Conservation (phyloP, 2,329 filamentous ascomycete species). For the Colletotrichum zoysiae region DNA sequence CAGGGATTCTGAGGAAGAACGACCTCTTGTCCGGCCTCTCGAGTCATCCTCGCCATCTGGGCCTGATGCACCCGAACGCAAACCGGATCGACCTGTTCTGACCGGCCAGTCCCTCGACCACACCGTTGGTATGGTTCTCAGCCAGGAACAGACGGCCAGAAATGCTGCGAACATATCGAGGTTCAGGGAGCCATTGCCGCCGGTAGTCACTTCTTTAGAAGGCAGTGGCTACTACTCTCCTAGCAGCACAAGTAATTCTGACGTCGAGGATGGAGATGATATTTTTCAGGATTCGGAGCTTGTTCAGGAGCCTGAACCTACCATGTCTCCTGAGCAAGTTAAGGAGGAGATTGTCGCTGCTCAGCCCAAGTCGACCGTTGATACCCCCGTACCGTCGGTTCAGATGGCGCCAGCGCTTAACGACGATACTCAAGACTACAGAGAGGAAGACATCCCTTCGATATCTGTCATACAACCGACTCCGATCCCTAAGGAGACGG, state of each 20-base stretch:
- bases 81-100: slow-evolving; percentile 48
- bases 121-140: slow-evolving; percentile 66
- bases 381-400: background rate
- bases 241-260: slow-evolving; percentile 57
- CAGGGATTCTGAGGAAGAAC: slow-evolving; percentile 68
- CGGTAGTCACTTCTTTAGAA: slow-evolving; percentile 78
- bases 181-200: slow-evolving; percentile 75
- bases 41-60: slow-evolving; percentile 51
- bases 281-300: slow-evolving; percentile 23
- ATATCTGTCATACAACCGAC: slow-evolving; percentile 62
- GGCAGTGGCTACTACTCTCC: slow-evolving; percentile 74
- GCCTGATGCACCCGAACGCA: slow-evolving; percentile 44
- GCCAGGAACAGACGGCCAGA: slow-evolving; percentile 65
- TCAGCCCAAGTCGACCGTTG: slow-evolving; percentile 13
- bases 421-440: background rate
- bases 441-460: slow-evolving; percentile 51
- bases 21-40: slow-evolving; percentile 68
- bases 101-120: slow-evolving; percentile 71
- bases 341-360: slow-evolving; percentile 29
- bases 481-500: slow-evolving; percentile 48
- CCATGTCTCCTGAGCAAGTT: slow-evolving; percentile 18
- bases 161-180: slow-evolving; percentile 69
- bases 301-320: slow-evolving; percentile 30
- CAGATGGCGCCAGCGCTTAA: background rate
- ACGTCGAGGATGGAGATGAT: slow-evolving; percentile 52